Evolutionary conservation across 2,329 filamentous ascomycete genomes (phyloP).

Genomic region (Aureobasidium mangrovei): DNA sequence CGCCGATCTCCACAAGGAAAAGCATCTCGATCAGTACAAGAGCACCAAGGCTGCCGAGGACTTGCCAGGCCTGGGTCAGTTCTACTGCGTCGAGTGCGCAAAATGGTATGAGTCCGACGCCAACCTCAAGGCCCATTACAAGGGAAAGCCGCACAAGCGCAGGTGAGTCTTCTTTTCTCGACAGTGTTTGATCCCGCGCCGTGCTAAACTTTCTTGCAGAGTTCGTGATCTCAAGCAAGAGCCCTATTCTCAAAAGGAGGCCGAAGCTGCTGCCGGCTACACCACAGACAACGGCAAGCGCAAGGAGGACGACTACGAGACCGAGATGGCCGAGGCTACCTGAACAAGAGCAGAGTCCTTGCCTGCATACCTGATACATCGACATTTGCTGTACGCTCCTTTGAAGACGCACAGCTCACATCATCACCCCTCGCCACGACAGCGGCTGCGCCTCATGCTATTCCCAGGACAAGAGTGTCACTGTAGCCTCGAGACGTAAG

Average conservation of each 20-base stretch:
- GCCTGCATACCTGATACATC: neutral
- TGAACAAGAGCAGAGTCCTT: neutral
- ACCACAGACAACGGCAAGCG: conserved; percentile 49
- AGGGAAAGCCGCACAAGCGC: conserved; percentile 89
- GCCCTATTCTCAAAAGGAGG: conserved; percentile 77
- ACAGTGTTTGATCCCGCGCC: neutral
- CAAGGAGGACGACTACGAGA: conserved; percentile 11
- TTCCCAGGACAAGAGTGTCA: neutral
- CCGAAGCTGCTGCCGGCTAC: conserved; percentile 70
- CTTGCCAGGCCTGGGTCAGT: conserved; percentile 72
- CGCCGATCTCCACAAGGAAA: conserved; percentile 66
- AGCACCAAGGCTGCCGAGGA: conserved; percentile 74
- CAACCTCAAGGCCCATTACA: conserved; percentile 65
- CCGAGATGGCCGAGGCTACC: conserved; percentile 8
- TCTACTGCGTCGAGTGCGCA: conserved; percentile 87
- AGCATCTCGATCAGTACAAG: conserved; percentile 73
- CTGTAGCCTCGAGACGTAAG: neutral
- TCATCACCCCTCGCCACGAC: neutral
- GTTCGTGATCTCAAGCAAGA: conserved; percentile 74
- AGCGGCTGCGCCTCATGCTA: neutral
- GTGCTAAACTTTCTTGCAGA: conserved; percentile 38
- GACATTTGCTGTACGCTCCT: neutral
- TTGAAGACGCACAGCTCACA: neutral
- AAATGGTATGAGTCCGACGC: conserved; percentile 90
- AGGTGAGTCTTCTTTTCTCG: conserved; percentile 45